phyloP scores from a whole-genome alignment of 2,329 filamentous ascomycete genomes.

The Ascochyta lentis region DNA sequence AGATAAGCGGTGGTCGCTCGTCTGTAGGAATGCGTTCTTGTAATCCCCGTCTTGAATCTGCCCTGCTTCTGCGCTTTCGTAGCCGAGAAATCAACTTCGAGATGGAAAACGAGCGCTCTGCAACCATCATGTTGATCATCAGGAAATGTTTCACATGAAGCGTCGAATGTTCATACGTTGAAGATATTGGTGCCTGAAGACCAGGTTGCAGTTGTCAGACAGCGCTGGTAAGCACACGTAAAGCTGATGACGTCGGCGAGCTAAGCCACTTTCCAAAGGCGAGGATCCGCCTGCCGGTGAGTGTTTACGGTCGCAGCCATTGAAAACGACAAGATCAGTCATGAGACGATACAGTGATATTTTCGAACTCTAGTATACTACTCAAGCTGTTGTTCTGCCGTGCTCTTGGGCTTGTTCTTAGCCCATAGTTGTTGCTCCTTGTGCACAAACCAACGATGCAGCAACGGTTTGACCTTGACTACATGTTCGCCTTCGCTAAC shows the following conservation, averaged over 20 bases:
- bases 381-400: not conserved
- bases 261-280: slow-evolving; percentile 8
- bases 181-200: not conserved
- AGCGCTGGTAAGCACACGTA: not conserved
- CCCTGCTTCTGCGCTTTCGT: slow-evolving; percentile 14
- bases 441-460: slow-evolving; percentile 74
- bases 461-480: slow-evolving; percentile 66
- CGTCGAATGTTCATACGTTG: not conserved
- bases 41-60: not conserved
- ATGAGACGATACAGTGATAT: too few species aligned
- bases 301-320: not conserved
- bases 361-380: not conserved
- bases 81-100: slow-evolving; percentile 40
- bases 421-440: slow-evolving; percentile 46
- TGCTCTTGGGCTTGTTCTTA: slow-evolving; percentile 28
- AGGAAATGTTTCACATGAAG: too few species aligned
- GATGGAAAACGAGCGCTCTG: slow-evolving; percentile 31
- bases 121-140: slow-evolving; percentile 27
- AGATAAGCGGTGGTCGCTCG: slow-evolving; percentile 29
- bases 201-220: not conserved
- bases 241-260: slow-evolving; percentile 13
- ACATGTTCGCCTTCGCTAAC: slow-evolving; percentile 23
- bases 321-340: not conserved
- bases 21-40: slow-evolving; percentile 9
- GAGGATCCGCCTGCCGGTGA: not conserved